These are phyloP conservation scores for Parietaria judaica DNA, from an alignment of 306 rosid species.

Conservation along the genomic window DNA sequence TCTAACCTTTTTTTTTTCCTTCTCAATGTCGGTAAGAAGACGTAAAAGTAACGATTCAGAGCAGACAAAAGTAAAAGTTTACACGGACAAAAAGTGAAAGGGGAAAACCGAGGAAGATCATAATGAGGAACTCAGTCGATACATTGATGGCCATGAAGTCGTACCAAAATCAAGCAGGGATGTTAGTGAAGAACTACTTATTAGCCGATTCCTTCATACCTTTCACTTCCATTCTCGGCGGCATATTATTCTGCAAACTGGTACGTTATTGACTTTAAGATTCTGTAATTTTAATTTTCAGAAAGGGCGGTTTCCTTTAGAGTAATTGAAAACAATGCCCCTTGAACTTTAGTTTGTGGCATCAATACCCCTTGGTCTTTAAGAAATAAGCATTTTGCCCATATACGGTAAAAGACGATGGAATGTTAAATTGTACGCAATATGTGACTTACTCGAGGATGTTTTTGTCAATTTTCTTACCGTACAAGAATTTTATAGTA, in stretches of 20 bases:
- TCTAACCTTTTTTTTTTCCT: slow-evolving; percentile 2
- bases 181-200: slow-evolving; percentile 32
- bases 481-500: too few relatives aligned
- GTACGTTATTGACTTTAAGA: slow-evolving; percentile 19
- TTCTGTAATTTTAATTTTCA: neutral
- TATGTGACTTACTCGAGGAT: too few relatives aligned
- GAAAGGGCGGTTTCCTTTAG: neutral
- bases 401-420: too few relatives aligned
- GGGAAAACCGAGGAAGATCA: slow-evolving; percentile 14
- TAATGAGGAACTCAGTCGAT: slow-evolving; percentile 24
- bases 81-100: slow-evolving; percentile 12
- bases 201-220: slow-evolving; percentile 39
- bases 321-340: neutral
- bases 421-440: too few relatives aligned
- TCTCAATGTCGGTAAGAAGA: slow-evolving; percentile 8
- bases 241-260: slow-evolving; percentile 48
- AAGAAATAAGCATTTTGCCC: too few relatives aligned
- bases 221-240: slow-evolving; percentile 39
- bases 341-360: too few relatives aligned
- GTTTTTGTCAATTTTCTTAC: too few relatives aligned
- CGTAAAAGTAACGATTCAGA: slow-evolving; percentile 17
- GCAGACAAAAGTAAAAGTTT: slow-evolving; percentile 15
- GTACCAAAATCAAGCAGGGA: slow-evolving; percentile 47
- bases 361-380: too few relatives aligned
- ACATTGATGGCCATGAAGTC: slow-evolving; percentile 37